A percentile compares a stretch with the other conserved stretches of the same genome.
phyloP scores from a whole-genome alignment of 2,329 filamentous ascomycete genomes.

The Sarocladiaceae sp. region DNA sequence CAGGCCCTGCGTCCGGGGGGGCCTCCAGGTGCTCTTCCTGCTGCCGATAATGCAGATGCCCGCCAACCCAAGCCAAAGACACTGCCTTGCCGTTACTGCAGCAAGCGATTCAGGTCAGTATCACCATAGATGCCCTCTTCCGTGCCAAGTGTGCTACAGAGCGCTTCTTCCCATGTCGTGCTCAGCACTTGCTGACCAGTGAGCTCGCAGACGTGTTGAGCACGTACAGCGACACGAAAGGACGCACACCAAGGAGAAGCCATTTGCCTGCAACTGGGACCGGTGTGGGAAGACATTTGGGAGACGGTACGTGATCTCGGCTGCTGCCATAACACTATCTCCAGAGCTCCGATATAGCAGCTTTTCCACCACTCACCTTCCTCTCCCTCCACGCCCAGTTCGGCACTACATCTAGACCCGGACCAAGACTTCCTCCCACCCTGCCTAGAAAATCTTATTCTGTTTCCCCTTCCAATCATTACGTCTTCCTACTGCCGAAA shows the following conservation, averaged over 20 bases:
- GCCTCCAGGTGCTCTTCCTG: slow-evolving; percentile 20
- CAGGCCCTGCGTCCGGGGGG: slow-evolving; percentile 22
- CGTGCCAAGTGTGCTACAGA: slow-evolving; percentile 13
- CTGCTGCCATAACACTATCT: slow-evolving; percentile 9
- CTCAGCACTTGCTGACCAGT: slow-evolving; percentile 1
- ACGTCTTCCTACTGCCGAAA: slow-evolving; percentile 11
- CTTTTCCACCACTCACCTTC: slow-evolving; percentile 9
- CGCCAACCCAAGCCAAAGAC: slow-evolving; percentile 56
- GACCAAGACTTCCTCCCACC: too few species aligned
- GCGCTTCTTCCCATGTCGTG: slow-evolving; percentile 2
- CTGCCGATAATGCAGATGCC: slow-evolving; percentile 42
- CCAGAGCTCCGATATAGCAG: slow-evolving; percentile 2
- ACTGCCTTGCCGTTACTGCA: slow-evolving; percentile 57
- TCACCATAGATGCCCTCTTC: slow-evolving; percentile 11
- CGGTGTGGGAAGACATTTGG: slow-evolving; percentile 58
- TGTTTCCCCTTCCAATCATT: slow-evolving; percentile 2
- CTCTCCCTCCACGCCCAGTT: slow-evolving; percentile 5
- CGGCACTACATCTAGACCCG: slow-evolving; percentile 6
- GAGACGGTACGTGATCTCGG: slow-evolving; percentile 44
- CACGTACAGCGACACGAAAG: slow-evolving; percentile 59
- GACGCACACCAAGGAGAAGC: slow-evolving; percentile 60
- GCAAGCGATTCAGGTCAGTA: slow-evolving; percentile 54
- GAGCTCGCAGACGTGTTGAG: slow-evolving; percentile 47
- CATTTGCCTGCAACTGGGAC: slow-evolving; percentile 53
- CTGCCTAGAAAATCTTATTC: too few species aligned